These are phyloP conservation scores for Aspergillus quadricinctus DNA, from an alignment of 2,329 filamentous ascomycete species.

Conservation along the genomic window DNA sequence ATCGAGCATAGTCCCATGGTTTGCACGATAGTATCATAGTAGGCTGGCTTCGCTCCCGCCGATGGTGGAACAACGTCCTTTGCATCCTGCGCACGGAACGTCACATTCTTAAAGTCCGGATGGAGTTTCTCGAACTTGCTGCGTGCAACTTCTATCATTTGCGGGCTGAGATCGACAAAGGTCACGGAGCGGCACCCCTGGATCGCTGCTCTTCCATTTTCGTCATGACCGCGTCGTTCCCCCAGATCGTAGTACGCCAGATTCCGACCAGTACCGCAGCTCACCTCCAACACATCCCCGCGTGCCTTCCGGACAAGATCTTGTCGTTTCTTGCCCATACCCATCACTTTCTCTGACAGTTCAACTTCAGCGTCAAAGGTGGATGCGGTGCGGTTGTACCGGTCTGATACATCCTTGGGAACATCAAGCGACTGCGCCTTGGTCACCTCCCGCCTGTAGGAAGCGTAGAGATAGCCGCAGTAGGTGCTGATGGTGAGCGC, in stretches of 20 bases:
- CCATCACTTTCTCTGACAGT: slow-evolving; percentile 40
- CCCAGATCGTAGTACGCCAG: slow-evolving; percentile 43
- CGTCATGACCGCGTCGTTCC: slow-evolving; percentile 28
- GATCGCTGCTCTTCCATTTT: slow-evolving; percentile 25
- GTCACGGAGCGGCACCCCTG: slow-evolving; percentile 40
- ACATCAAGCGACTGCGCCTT: slow-evolving; percentile 29
- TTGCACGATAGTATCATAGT: slow-evolving; percentile 47
- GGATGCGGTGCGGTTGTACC: slow-evolving; percentile 42
- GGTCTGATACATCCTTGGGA: slow-evolving; percentile 42
- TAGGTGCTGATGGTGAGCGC: slow-evolving; percentile 42
- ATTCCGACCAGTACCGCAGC: slow-evolving; percentile 49
- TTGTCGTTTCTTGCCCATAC: slow-evolving; percentile 38
- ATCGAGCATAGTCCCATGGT: slow-evolving; percentile 50
- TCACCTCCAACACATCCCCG: slow-evolving; percentile 48
- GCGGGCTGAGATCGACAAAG: slow-evolving; percentile 46
- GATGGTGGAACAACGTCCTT: slow-evolving; percentile 21
- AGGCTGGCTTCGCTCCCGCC: slow-evolving; percentile 5
- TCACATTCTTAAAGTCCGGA: slow-evolving; percentile 28
- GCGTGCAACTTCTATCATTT: slow-evolving; percentile 45
- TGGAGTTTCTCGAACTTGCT: slow-evolving; percentile 39
- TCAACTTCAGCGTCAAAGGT: slow-evolving; percentile 46
- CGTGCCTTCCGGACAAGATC: slow-evolving; percentile 39
- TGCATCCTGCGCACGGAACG: slow-evolving; percentile 36
- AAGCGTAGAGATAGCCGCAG: slow-evolving; percentile 40
- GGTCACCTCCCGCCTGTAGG: slow-evolving; percentile 36